Conservation (phyloP, 1,284 basidiomycete genomes). For the Boletus calvinii region DNA sequence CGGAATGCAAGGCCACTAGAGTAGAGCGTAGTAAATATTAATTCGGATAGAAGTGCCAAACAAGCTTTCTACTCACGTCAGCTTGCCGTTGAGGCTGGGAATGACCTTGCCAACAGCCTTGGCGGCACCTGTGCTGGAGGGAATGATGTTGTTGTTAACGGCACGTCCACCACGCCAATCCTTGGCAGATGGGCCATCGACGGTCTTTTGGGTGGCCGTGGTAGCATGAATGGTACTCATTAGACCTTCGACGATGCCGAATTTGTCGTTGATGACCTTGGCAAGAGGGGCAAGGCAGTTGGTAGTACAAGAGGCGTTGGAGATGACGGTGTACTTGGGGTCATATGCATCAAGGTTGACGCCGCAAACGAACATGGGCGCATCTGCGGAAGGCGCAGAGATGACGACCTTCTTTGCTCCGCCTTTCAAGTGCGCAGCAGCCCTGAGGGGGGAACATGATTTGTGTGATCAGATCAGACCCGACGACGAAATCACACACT, state of each 20-base stretch:
- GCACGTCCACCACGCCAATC: constrained; percentile 97
- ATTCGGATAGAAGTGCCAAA: not conserved
- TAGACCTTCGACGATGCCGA: constrained; percentile 91
- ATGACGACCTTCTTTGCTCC: constrained; percentile 99
- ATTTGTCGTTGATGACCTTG: constrained; percentile 98
- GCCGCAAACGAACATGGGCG: constrained; percentile 96
- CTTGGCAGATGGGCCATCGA: constrained; percentile 94
- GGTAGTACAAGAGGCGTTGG: constrained; percentile 99
- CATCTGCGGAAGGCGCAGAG: constrained; percentile 97
- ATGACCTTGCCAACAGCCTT: constrained; percentile 99
- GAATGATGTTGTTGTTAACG: constrained; percentile 98
- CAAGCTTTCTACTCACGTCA: constrained; percentile 43
- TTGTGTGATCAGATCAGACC: not conserved
- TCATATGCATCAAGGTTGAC: constrained; percentile 97
- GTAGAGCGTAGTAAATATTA: not conserved
- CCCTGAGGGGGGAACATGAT: constrained; percentile 49
- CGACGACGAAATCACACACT: constrained; percentile 43
- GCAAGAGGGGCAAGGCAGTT: constrained; percentile 99
- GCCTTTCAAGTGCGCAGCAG: constrained; percentile 93
- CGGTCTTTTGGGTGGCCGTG: constrained; percentile 99
- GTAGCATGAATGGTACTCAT: constrained; percentile 99
- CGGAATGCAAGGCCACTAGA: constrained; percentile 93
- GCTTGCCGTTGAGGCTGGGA: constrained; percentile 95
- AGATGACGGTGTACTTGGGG: constrained; percentile 90
- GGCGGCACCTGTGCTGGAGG: constrained; percentile 98